Evolutionary conservation across 2,329 filamentous ascomycete genomes (phyloP).

Genomic region (Trichoderma sp.): DNA sequence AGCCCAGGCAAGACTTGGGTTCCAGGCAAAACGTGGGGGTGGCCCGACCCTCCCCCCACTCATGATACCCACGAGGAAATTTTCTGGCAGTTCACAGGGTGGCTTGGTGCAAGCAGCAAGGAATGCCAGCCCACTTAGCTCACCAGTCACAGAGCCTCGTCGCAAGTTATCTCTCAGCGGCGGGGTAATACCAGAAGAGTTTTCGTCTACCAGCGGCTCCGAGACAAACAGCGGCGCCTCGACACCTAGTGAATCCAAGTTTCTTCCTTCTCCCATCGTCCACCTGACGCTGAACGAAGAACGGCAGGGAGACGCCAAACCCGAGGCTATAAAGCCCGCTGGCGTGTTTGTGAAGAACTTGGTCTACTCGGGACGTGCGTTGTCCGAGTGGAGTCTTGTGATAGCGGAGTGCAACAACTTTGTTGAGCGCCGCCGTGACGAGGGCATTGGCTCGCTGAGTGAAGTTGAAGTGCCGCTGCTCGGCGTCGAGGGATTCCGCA

Average conservation of each 20-base stretch:
- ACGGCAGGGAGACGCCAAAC: slow-evolving; percentile 4
- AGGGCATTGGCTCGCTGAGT: slow-evolving; percentile 64
- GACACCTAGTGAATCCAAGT: not conserved
- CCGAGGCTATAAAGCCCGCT: slow-evolving; percentile 43
- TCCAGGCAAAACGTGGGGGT: slow-evolving; percentile 39
- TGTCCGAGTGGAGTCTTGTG: slow-evolving; percentile 76
- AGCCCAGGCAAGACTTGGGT: slow-evolving; percentile 62
- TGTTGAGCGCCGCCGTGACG: slow-evolving; percentile 70
- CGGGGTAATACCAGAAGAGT: not conserved
- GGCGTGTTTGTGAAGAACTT: slow-evolving; percentile 47
- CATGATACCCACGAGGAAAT: slow-evolving; percentile 44
- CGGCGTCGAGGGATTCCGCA: slow-evolving; percentile 43
- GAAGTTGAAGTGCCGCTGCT: slow-evolving; percentile 60
- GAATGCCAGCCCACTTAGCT: slow-evolving; percentile 45
- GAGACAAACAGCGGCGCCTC: not conserved
- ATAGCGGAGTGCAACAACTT: slow-evolving; percentile 80
- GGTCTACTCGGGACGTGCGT: slow-evolving; percentile 67
- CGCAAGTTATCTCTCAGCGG: slow-evolving; percentile 22
- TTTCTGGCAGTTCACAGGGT: slow-evolving; percentile 46
- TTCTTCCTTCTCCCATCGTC: not conserved
- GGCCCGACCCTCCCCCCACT: slow-evolving; percentile 39
- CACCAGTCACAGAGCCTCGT: slow-evolving; percentile 32
- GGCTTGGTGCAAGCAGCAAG: slow-evolving; percentile 51
- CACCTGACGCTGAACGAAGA: not conserved
- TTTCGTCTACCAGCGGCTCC: not conserved